Evolutionary conservation across 805 yeast genomes (phyloP), one percentile per base, ranked within the genome.

Genomic region (Barnettozyma populi): DNA sequence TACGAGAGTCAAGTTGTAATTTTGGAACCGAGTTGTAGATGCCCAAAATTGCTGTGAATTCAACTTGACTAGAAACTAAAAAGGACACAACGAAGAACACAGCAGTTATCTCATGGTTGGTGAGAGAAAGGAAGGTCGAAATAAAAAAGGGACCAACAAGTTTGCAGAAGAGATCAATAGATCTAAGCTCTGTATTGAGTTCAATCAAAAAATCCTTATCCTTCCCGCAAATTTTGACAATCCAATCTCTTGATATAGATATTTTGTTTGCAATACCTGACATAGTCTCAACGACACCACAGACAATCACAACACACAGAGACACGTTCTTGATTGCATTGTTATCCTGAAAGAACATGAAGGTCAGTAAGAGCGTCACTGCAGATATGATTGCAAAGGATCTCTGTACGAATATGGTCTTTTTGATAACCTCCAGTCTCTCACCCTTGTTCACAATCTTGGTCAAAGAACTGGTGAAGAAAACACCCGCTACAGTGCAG

Each of bases 201-300:
- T 53, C 50, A 10, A 59, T 49, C 37, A 69, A 41, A 37, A 54
- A 52, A 5, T 45, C 52, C 23, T 55, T 44, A 49, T 64, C 60
- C 35, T 60, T 56, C 2, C 63, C 60, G 19, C 59, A 51, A 19
- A 70, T 65, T 10, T 64, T 71, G 4, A 67, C 67, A 2, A 70
- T 63, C 74, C 74, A 70, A 51, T 70, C 74, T 32, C 73, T 56
- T 36, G 68, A 70, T 16, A 70, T 66, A 4, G 71, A 53, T n/a
- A 70, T 62, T 27, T 61, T 61, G 51, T 70, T 70, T 29, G 68
- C 57, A 36, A 65, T 59, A 4, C 68, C 54, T 43, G 62, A 61
- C 16, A 67, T 52, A 38, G 58, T 63, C 51, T 70, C 73, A 16
- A 62, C 56, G 36, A 69, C 60, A 3, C 71, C 74, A 41, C 65